phyloP scores from a whole-genome alignment of 495 filamentous ascomycete genomes.

The Jackrogersella minutella region DNA sequence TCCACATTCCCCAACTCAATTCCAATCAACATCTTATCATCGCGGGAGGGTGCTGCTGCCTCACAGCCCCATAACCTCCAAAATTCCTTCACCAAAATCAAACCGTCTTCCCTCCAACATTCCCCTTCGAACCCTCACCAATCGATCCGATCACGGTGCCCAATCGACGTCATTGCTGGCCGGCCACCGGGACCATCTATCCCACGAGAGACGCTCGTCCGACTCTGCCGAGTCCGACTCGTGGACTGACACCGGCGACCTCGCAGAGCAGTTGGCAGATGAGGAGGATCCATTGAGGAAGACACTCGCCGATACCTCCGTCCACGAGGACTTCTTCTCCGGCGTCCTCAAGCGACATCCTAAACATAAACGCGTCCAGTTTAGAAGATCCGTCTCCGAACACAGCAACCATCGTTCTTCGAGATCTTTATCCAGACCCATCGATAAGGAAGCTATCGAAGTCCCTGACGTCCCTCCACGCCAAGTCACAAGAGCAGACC shows the following conservation, averaged over 20 bases:
- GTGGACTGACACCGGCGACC: constrained; percentile 93
- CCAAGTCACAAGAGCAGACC: constrained; percentile 68
- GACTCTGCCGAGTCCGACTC: constrained; percentile 74
- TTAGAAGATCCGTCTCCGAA: constrained; percentile 49
- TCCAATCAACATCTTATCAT: constrained; percentile 37
- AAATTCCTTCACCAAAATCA: constrained; percentile 62
- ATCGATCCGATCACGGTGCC: constrained; percentile 45
- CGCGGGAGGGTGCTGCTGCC: constrained; percentile 67
- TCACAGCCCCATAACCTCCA: constrained; percentile 63
- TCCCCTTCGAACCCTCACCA: constrained; percentile 65
- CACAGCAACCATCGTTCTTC: constrained; percentile 39
- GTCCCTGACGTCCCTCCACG: constrained; percentile 75
- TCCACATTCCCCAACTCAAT: constrained; percentile 41
- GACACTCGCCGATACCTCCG: constrained; percentile 64
- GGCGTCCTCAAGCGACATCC: constrained; percentile 53
- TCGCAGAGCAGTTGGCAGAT: constrained; percentile 86
- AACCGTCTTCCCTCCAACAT: constrained; percentile 68
- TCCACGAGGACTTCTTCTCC: constrained; percentile 65
- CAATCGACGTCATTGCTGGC: constrained; percentile 54
- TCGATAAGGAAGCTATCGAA: constrained; percentile 81
- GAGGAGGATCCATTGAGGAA: constrained; percentile 79
- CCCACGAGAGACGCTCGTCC: constrained; percentile 61
- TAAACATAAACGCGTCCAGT: constrained; percentile 58
- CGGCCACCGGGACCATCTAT: constrained; percentile 47
- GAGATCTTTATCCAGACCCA: constrained; percentile 49